Conservation (phyloP, 225 moss, liverwort and hornwort species). For the Marchantia polymorpha region DNA sequence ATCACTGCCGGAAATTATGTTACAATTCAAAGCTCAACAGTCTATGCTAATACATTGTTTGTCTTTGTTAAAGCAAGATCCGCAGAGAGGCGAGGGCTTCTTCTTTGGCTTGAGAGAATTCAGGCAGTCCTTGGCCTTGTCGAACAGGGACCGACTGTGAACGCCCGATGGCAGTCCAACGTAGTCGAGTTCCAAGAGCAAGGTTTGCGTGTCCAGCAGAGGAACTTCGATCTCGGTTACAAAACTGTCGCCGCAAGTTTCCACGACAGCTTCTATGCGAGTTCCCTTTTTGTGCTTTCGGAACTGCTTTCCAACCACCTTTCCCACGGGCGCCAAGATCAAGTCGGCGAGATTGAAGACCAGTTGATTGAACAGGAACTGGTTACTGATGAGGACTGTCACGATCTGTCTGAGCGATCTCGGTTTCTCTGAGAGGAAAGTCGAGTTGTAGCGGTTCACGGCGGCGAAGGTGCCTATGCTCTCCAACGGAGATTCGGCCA, state of each 20-base stretch:
- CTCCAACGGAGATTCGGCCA: slow-evolving; percentile 12
- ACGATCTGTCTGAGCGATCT: slow-evolving; percentile 16
- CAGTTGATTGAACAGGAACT: slow-evolving; percentile 20
- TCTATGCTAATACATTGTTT: slow-evolving; percentile 7
- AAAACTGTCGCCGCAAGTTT: slow-evolving; percentile 15
- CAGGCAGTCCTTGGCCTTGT: slow-evolving; percentile 17
- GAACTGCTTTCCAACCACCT: slow-evolving; percentile 23
- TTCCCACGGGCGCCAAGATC: slow-evolving; percentile 20
- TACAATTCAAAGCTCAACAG: not conserved
- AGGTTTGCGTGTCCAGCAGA: slow-evolving; percentile 15
- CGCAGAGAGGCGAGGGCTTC: slow-evolving; percentile 9
- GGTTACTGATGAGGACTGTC: slow-evolving; percentile 15
- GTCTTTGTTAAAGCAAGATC: not conserved
- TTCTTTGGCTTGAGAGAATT: slow-evolving; percentile 17
- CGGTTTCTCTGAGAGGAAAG: slow-evolving; percentile 13
- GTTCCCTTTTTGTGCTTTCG: slow-evolving; percentile 14
- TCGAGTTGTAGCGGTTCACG: slow-evolving; percentile 13
- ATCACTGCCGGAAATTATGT: not conserved
- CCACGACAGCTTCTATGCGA: slow-evolving; percentile 18
- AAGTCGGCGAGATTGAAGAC: slow-evolving; percentile 22
- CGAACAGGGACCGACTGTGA: not conserved
- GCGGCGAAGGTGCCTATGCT: slow-evolving; percentile 17
- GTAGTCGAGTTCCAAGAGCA: slow-evolving; percentile 10
- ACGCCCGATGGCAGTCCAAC: slow-evolving; percentile 4
- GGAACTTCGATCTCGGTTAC: slow-evolving; percentile 21